These are phyloP conservation scores for Coemansia sp. DNA, from an alignment of 192 early-diverging fungal genomes.

Conservation along the genomic window DNA sequence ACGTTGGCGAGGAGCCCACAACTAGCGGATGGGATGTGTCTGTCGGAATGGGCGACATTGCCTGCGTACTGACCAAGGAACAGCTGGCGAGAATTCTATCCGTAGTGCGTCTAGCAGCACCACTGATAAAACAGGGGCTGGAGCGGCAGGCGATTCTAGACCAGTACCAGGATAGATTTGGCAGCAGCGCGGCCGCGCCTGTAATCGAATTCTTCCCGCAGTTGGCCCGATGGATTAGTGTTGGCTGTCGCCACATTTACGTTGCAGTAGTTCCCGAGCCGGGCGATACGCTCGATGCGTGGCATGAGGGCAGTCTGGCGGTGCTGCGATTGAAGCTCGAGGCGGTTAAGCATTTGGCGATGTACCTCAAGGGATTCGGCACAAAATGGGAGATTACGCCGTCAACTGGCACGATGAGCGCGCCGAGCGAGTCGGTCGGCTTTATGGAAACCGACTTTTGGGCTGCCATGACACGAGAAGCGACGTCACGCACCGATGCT, in stretches of 20 bases:
- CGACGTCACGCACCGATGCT: conserved; percentile 4
- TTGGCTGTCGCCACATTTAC: conserved; percentile 32
- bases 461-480: conserved; percentile 42
- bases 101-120: conserved; percentile 11
- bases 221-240: conserved; percentile 40
- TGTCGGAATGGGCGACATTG: conserved; percentile 27
- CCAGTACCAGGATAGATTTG: conserved; percentile 27
- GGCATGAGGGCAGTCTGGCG: conserved; percentile 45
- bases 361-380: conserved; percentile 37
- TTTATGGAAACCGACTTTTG: conserved; percentile 46
- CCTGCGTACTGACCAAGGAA: conserved; percentile 29
- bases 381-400: conserved; percentile 44
- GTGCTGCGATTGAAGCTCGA: conserved; percentile 49
- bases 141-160: conserved; percentile 26
- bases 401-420: conserved; percentile 9
- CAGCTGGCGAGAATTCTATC: conserved; percentile 27
- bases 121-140: conserved; percentile 25
- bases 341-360: conserved; percentile 40
- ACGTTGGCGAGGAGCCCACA: conserved; percentile 37
- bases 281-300: conserved; percentile 17
- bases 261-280: conserved; percentile 32
- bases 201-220: conserved; percentile 17
- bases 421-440: conserved; percentile 15
- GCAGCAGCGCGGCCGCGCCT: not conserved
- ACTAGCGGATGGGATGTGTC: conserved; percentile 51